A percentile compares a stretch with the other conserved stretches of the same genome.
These are phyloP conservation scores for Suhomyces kunorum DNA, from an alignment of 1,139 yeast genomes.

Conservation along the genomic window DNA sequence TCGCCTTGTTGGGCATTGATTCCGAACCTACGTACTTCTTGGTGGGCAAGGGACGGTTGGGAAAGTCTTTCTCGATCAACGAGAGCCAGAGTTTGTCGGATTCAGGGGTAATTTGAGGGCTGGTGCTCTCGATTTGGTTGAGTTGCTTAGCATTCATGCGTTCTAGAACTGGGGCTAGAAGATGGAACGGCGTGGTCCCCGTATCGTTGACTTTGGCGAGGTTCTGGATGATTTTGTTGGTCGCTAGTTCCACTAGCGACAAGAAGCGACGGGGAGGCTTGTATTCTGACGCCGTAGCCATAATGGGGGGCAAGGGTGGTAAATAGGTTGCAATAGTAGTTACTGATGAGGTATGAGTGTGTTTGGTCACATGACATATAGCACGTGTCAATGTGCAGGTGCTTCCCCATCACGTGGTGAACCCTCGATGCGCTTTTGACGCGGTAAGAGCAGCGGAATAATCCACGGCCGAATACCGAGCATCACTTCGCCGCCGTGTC, in stretches of 20 bases:
- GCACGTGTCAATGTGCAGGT: not conserved
- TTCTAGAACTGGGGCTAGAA: constrained; percentile 44
- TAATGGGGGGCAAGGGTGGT: not conserved
- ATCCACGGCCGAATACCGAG: not conserved
- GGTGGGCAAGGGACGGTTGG: constrained; percentile 37
- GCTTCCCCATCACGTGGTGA: not conserved
- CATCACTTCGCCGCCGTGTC: not conserved
- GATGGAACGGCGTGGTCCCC: constrained; percentile 51
- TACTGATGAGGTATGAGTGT: not conserved
- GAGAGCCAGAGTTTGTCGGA: constrained; percentile 55
- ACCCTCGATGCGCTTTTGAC: too few relatives aligned
- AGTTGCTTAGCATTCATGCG: constrained; percentile 52
- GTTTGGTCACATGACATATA: not conserved
- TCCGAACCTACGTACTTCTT: constrained; percentile 5
- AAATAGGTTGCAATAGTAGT: not conserved
- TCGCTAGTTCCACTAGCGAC: constrained; percentile 19
- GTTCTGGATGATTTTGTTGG: constrained; percentile 22
- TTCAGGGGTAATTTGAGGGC: constrained; percentile 47
- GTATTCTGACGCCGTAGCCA: constrained; percentile 2
- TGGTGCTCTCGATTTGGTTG: constrained; percentile 41
- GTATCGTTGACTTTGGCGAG: constrained; percentile 36
- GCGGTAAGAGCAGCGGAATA: too few relatives aligned
- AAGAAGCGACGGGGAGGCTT: constrained; percentile 9
- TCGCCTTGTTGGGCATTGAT: constrained; percentile 41
- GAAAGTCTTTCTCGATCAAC: constrained; percentile 50